Evolutionary conservation across 2,329 filamentous ascomycete genomes (phyloP), one percentile per base, ranked within the genome.

Genomic region (Endothia cerciana): DNA sequence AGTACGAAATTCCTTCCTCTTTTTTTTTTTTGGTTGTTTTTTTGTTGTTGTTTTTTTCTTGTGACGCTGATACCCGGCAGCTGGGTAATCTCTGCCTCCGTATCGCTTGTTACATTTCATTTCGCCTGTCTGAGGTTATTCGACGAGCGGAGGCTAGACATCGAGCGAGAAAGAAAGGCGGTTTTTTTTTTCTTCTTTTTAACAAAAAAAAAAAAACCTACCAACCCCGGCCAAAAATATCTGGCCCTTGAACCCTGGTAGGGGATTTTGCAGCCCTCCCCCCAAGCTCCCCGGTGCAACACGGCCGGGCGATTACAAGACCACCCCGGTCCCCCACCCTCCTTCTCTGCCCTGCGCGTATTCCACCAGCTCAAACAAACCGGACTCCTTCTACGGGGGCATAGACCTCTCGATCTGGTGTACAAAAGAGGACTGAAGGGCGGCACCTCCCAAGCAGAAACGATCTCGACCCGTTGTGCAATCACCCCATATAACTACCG

Each of bases 251-350:
- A 63, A 40, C 63, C n/a, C 64, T 63, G 59, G 64, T 55, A 57
- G 30, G 51, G 57, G 60, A 22, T 25, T 17, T 68, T 66, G 64
- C 66, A 68, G 66, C 66, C 59, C 59, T n/a, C 40, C 38, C 51
- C 63, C 60, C 45, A 63, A 51, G 22, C 25, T 60, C 56, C 33
- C 51, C 64, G 47, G 66, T 66, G 64, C 60, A 62, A 68, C 66
- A 66, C 60, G 59, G 66, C 64, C 66, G 60, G 38, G 22, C 57
- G 40, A 63, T 61, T 68, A 68, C 64, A 68, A 66, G 66, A 68
- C 64, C 64, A 66, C 63, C 66, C 64, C 60, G 66, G 66, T 64
- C 66, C 64, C 66, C 64, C 62, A 65, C 66, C 60, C 60, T 65
- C 66, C 64, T 68, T 57, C 66, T 58, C 61, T 45, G 53, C 28